Evolutionary conservation across 208 protist species (phyloP), one percentile per base, ranked within the genome.

Genomic region (Trypanosoma mega): DNA sequence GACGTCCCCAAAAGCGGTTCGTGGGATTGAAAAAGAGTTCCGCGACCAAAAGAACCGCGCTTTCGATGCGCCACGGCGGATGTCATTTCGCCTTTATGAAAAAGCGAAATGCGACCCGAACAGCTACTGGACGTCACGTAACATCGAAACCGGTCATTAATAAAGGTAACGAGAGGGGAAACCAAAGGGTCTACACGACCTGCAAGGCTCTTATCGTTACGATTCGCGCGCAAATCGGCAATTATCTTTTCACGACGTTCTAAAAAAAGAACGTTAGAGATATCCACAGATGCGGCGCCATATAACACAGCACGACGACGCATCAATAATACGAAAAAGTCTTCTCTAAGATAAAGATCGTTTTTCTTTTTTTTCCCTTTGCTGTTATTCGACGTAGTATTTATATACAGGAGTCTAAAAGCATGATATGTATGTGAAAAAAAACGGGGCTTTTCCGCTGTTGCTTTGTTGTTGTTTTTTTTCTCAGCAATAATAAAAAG

Each of bases 111-210:
- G 0, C 87, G 76, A 4, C 84, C 87, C 18, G 80, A 80, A 55
- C 84, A 94, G 12, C 80, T 87, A 73, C 84, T 90, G 34, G 74
- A 89, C 16, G 87, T 94, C 4, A 94, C 82, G 71, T 87, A 90
- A 64, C 72, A 78, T 2, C 52, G 23, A 50, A 84, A 80, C 14
- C 67, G 47, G 2, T 59, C 46, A 69, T 92, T 94, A 45, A 92
- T 65, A 45, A 80, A 73, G 2, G 55, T 12, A 1, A 92, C 85
- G 1, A 90, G 49, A 2, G 64, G 47, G 0, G 49, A 57, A 8
- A 94, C 74, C 11, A 59, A 78, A 9, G 79, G 72, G 45, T 92
- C 88, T 9, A 94, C 74, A 21, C 78, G 66, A 14, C 82, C 83
- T 0, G 84, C 88, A 20, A 89, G 72, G 59, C 88, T 94, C 45